Evolutionary conservation across 805 yeast genomes (phyloP), one percentile per base, ranked within the genome.

Genomic region (Cyberlindnera mycetangii): DNA sequence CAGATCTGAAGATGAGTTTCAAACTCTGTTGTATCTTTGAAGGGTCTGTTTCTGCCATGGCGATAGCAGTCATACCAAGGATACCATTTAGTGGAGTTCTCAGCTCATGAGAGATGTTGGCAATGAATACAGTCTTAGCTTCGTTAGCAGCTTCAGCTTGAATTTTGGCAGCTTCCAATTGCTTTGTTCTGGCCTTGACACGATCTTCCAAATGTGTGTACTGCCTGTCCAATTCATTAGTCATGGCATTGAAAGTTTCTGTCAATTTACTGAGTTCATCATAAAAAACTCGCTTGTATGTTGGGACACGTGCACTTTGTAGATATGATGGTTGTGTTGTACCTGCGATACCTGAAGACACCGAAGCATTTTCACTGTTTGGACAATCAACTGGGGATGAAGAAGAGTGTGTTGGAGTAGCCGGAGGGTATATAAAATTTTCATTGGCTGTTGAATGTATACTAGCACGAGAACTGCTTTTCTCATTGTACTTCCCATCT

Each of bases 21-120:
- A 90, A 68, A 15, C 90, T 83, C 39, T 83, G 82, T 55, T 85
- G 84, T 12, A 89, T 81, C 52, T 81, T 79, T 12, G 70, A 64
- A 5, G 73, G 72, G 53, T 87, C 92, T 22, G 71, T 72, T 61
- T 93, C 98, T 17, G 86, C 93, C 86, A 89, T 81, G 6, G 96
- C 90, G 45, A 92, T 85, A 3, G 95, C 85, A 0, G 97, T 87
- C 90, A 92, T 87, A 51, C 98, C 98, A 43, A 93, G 69, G 33
- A 93, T 93, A 61, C 99, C 99, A 63, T 93, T 93, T 50, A 93
- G 70, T 2, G 99, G 99, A 0, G 98, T 93, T 55, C 98, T 78
- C 59, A 93, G 72, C 68, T 93, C 99, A 63, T 89, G 97, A 0
- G 96, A 87, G 15, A 89, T 89, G 54, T 90, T 87, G 2, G 97